Evolutionary conservation across 257 asterid species (phyloP).

Genomic region (Ilex aquifolium): DNA sequence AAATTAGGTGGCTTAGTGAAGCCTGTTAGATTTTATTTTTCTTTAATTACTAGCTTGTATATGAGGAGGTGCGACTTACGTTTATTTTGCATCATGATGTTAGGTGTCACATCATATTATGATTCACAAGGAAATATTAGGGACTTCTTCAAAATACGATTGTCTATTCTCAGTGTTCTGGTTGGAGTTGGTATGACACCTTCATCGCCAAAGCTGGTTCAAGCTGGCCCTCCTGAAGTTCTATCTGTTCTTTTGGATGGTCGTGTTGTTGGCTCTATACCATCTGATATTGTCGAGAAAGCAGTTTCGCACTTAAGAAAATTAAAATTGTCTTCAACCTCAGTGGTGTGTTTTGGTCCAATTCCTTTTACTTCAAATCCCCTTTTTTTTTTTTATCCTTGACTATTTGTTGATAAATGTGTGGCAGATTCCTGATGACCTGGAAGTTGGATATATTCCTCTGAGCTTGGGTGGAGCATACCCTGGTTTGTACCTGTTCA

Average conservation of each 20-base stretch:
- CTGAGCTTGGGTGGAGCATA: slow-evolving; percentile 88
- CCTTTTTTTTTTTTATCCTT: not conserved
- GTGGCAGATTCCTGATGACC: slow-evolving; percentile 83
- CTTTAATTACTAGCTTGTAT: no score
- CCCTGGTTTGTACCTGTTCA: slow-evolving; percentile 80
- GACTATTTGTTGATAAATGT: slow-evolving; percentile 10
- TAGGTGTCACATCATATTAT: slow-evolving; percentile 84
- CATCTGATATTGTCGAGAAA: slow-evolving; percentile 52
- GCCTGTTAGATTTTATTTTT: not conserved
- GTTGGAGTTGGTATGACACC: slow-evolving; percentile 77
- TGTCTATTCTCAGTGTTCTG: slow-evolving; percentile 47
- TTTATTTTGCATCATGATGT: slow-evolving; percentile 1
- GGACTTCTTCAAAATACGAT: slow-evolving; percentile 60
- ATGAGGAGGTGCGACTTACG: no score
- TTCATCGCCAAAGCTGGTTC: slow-evolving; percentile 62
- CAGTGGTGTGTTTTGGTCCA: slow-evolving; percentile 45
- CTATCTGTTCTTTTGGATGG: slow-evolving; percentile 91
- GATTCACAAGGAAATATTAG: slow-evolving; percentile 64
- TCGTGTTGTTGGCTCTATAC: slow-evolving; percentile 71
- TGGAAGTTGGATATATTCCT: slow-evolving; percentile 95
- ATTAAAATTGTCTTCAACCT: slow-evolving; percentile 60
- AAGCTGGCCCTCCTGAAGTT: slow-evolving; percentile 86
- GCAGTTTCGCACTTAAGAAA: slow-evolving; percentile 67
- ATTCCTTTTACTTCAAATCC: not conserved
- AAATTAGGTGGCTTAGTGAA: not conserved